Evolutionary conservation across 495 filamentous ascomycete genomes (phyloP).

Genomic region (Lindgomyces ingoldianus): DNA sequence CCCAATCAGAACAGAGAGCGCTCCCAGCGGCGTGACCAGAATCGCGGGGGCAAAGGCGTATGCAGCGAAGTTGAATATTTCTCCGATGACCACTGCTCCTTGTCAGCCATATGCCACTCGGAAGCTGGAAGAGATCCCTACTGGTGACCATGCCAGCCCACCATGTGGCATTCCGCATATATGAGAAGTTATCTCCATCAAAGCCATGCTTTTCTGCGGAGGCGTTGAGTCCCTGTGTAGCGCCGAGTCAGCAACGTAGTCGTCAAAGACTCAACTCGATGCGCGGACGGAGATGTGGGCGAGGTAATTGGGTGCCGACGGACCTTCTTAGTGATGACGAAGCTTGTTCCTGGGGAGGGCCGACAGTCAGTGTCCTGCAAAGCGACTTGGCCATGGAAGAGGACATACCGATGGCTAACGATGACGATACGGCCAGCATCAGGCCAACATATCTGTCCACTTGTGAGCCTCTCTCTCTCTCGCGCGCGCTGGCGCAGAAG

Average conservation of each 20-base stretch:
- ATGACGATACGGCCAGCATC: constrained; percentile 83
- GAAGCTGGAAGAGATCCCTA: constrained; percentile 46
- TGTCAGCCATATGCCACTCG: constrained; percentile 18
- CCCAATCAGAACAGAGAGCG: constrained; percentile 92
- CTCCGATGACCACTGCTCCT: constrained; percentile 74
- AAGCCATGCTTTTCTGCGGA: constrained; percentile 90
- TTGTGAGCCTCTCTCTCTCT: constrained; percentile 29
- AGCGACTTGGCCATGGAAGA: constrained; percentile 7
- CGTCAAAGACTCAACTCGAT: background rate
- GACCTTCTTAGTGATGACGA: constrained; percentile 93
- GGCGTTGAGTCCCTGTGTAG: constrained; percentile 76
- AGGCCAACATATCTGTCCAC: constrained; percentile 81
- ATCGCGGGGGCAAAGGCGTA: constrained; percentile 98
- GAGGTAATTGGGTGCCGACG: constrained; percentile 33
- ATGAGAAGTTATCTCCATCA: constrained; percentile 93
- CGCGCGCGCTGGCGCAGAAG: too few relatives aligned
- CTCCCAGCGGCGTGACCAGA: constrained; percentile 90
- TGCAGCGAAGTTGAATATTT: constrained; percentile 93
- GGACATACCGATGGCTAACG: constrained; percentile 87
- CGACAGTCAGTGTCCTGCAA: constrained; percentile 38
- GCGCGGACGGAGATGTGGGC: background rate
- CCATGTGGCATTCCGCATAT: constrained; percentile 89
- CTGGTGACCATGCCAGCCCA: constrained; percentile 89
- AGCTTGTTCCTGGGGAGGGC: constrained; percentile 72
- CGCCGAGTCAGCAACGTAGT: constrained; percentile 7